Evolutionary conservation across 1,284 basidiomycete species (phyloP), one percentile per base, ranked within the genome.

Genomic region (Heterobasidion occidentale): DNA sequence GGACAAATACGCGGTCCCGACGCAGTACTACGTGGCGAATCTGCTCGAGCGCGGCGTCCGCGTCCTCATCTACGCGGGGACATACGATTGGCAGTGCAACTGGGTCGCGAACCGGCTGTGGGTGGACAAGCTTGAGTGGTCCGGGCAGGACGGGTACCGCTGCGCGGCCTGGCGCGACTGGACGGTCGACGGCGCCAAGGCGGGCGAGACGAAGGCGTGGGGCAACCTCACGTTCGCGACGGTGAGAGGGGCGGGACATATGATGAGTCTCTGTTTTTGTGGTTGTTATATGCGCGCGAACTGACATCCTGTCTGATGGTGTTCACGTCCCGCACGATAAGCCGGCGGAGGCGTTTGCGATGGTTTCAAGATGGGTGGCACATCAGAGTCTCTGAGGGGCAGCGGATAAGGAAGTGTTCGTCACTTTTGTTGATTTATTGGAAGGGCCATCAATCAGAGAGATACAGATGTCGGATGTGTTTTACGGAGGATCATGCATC

Each of bases 61-160:
- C 19, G 72, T 91, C 33, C 74, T 93, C 52, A 84, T 91, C 58
- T 90, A 90, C 61, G 84, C 84, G 6, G 88, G 88, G n/a, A 88
- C 85, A 38, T 86, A 83, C 61, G 88, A 90, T 67, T 89, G 83
- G 79, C 83, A 88, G 65, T 91, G 87, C 68, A 90, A 90, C 67
- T 88, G 86, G 81, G 75, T 88, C 47, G 82, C 83, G 27, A 91
- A 91, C 67, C 80, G 80, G 64, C 70, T 81, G 50, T 91, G 88
- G 89, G 80, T 87, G 38, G 81, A 90, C 57, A 76, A 80, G 60
- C 72, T 91, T n/a, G 77, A 86, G 53, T 92, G 88, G 89, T 77
- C 75, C 11, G 84, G 86, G 1, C 68, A 76, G 52, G 70, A 71
- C 46, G 75, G 63, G 17, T 91, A 84, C 70, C 69, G 68, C 60